Base-by-base conservation (phyloP, 495 filamentous ascomycete genomes). In the Xylona heveae region DNA sequence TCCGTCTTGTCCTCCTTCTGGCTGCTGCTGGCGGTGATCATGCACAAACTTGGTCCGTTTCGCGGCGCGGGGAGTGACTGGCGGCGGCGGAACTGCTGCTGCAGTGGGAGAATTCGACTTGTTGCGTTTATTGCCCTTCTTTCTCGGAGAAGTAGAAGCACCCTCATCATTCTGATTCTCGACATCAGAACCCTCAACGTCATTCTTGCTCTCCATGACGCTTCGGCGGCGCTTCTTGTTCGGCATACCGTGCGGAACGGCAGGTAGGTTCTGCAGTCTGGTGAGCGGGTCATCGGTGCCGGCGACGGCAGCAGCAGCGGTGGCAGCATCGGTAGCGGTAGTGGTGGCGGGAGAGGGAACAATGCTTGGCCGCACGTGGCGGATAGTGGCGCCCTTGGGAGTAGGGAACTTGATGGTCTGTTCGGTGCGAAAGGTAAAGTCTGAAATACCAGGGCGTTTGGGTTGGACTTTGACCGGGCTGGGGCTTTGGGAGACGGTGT, bases 161-260 rank as follows among this genome's bases (percentile, higher is more conserved):
- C n/a, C n/a, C n/a, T n/a, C n/a, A n/a, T n/a, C n/a, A n/a, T n/a
- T n/a, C n/a, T n/a, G n/a, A n/a, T n/a, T n/a, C n/a, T n/a, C n/a
- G n/a, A n/a, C n/a, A n/a, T n/a, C n/a, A n/a, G n/a, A n/a, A n/a
- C n/a, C n/a, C n/a, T n/a, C n/a, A n/a, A n/a, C n/a, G n/a, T n/a
- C n/a, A n/a, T n/a, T n/a, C n/a, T n/a, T n/a, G n/a, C n/a, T n/a
- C n/a, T n/a, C n/a, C n/a, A n/a, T n/a, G n/a, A n/a, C n/a, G n/a
- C n/a, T n/a, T n/a, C n/a, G n/a, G n/a, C n/a, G n/a, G 23, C 74
- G 61, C 55, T 80, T 81, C 58, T 83, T 79, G 53, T 75, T 79
- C 3, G 52, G 44, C 44, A 83, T 68, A 20, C 77, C 76, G 42
- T 81, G 74, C 4, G 72, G 61, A 20, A 77, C 55, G 9, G 48